Evolutionary conservation across 495 filamentous ascomycete species (phyloP), one percentile per base, ranked within the genome.

Genomic region (Staphylotrichum longicolle): DNA sequence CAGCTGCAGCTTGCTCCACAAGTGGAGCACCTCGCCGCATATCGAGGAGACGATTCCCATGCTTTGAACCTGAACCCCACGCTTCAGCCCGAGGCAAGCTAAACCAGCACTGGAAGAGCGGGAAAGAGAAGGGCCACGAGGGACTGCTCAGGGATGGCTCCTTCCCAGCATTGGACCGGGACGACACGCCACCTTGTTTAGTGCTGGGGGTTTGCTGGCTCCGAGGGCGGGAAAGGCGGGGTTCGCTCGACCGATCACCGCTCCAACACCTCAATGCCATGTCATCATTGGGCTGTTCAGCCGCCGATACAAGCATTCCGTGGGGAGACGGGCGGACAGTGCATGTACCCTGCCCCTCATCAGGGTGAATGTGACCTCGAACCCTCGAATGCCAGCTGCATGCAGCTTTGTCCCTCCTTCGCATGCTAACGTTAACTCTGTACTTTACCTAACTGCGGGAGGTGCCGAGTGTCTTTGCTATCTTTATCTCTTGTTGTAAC

Each of bases 211-310:
- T 14, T 58, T 44, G 44, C 40, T 33, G 27, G 40, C 20, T 14
- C 11, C n/a, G 42, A 15, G 15, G 40, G 10, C 11, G 15, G 44
- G 27, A 41, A 57, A 62, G 35, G 53, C 53, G 60, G 60, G 60
- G 60, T 57, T 49, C n/a, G 10, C 45, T 48, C 33, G 45, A 42
- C 52, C 42, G 52, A 61, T 61, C 44, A 39, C 35, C 60, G 45
- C 52, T 45, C 27, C 60, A 33, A 37, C 20, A 49, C 30, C 60
- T 50, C 60, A 62, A 51, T 44, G 27, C 9, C 55, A 63, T 63
- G 61, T 59, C 61, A 63, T 63, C 53, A 45, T 52, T 62, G 60
- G 54, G 35, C 48, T 30, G 33, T 8, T 44, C 41, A 44, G 14
- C 9, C 20, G 20, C 20, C 20, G 20, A 27, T 27, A 27, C 20